Conservation (phyloP, 73 alveolate genomes). For the Paramecium primaurelia region DNA sequence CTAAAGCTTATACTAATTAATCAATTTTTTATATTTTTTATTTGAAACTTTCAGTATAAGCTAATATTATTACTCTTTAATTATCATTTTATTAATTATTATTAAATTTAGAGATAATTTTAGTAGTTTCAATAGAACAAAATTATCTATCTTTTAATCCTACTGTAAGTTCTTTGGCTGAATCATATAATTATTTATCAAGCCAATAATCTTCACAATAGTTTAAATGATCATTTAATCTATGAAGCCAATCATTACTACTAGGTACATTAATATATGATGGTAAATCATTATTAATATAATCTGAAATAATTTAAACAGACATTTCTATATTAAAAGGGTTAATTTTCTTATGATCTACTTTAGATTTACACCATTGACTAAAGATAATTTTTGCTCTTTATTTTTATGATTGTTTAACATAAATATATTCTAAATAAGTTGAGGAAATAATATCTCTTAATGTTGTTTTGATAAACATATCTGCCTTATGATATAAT, state of each 20-base stretch:
- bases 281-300: background rate
- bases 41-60: background rate
- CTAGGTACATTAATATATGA: background rate
- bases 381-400: background rate
- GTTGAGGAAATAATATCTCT: background rate
- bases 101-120: background rate
- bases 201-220: constrained; percentile 31
- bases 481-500: background rate
- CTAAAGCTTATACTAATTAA: background rate
- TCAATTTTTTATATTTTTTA: background rate
- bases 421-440: constrained; percentile 16
- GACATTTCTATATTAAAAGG: background rate
- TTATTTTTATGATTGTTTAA: background rate
- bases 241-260: background rate
- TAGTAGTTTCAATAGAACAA: background rate
- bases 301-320: background rate
- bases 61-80: background rate
- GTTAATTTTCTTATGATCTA: background rate
- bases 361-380: background rate
- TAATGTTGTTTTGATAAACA: background rate
- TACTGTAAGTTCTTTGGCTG: background rate
- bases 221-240: background rate
- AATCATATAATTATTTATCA: constrained; percentile 14
- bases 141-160: constrained; percentile 7
- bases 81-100: background rate